phyloP scores from a whole-genome alignment of 441 rosid genomes.

The Erodium texanum region DNA sequence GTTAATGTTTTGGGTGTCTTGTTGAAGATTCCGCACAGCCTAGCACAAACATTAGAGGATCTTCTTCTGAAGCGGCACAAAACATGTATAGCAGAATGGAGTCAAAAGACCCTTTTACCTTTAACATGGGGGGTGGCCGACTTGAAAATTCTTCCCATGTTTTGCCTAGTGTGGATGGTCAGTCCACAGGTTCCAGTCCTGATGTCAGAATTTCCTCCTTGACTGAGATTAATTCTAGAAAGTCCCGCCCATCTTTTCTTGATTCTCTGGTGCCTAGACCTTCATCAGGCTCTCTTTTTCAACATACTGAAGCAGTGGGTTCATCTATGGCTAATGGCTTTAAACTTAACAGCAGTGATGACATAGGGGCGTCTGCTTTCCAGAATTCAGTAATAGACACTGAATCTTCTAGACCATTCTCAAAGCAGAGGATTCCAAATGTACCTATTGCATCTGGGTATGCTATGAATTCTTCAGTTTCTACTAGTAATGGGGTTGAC shows the following conservation, averaged over 20 bases:
- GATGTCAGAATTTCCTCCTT: conserved; percentile 37
- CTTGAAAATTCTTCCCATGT: conserved; percentile 33
- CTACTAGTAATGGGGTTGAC: conserved; percentile 34
- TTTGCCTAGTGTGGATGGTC: conserved; percentile 30
- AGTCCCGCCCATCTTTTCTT: conserved; percentile 80
- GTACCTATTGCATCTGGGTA: conserved; percentile 28
- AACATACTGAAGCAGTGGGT: conserved; percentile 30
- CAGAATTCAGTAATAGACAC: conserved; percentile 27
- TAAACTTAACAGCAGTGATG: conserved; percentile 31
- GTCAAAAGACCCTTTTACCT: conserved; percentile 24
- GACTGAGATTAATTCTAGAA: conserved; percentile 47
- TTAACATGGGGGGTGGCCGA: conserved; percentile 33
- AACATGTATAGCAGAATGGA: conserved; percentile 24
- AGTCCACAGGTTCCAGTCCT: conserved; percentile 35
- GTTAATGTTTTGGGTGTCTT: conserved; percentile 15
- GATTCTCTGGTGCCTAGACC: conserved; percentile 62
- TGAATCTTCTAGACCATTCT: conserved; percentile 30
- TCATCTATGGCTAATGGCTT: conserved; percentile 28
- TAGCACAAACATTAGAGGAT: conserved; percentile 28
- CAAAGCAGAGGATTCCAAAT: conserved; percentile 23
- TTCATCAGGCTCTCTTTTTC: conserved; percentile 36
- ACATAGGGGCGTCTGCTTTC: conserved; percentile 27
- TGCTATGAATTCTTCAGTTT: conserved; percentile 23
- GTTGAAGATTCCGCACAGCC: conserved; percentile 36
- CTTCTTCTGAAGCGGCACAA: conserved; percentile 33